A percentile compares a stretch with the other conserved stretches of the same genome.
phyloP scores from a whole-genome alignment of 495 filamentous ascomycete species.

The Echria macrotheca region DNA sequence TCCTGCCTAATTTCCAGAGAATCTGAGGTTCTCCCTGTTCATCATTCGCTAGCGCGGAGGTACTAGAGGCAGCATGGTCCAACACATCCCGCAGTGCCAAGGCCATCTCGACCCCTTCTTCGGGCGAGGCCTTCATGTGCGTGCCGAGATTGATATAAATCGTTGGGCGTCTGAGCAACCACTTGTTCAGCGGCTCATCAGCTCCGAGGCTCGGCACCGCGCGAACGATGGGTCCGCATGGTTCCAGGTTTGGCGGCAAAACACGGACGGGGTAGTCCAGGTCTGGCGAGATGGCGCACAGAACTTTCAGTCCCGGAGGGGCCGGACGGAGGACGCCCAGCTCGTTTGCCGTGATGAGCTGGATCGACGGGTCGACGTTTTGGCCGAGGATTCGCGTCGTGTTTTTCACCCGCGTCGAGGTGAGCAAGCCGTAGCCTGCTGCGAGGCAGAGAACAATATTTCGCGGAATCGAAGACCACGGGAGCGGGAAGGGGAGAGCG shows the following conservation, averaged over 20 bases:
- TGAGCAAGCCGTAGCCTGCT: too few relatives aligned
- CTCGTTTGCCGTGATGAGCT: too few relatives aligned
- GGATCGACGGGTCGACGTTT: too few relatives aligned
- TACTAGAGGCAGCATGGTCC: background rate
- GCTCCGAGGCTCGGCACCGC: constrained; percentile 25
- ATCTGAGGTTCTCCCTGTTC: constrained; percentile 21
- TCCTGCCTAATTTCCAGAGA: constrained; percentile 35
- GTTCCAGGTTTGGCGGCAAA: too few relatives aligned
- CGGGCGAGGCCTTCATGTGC: constrained; percentile 1
- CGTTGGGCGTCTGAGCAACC: constrained; percentile 30
- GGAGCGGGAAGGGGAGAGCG: constrained; percentile 3
- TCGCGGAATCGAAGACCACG: background rate
- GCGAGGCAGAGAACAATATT: constrained; percentile 10
- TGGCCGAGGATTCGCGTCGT: too few relatives aligned
- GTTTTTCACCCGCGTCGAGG: too few relatives aligned
- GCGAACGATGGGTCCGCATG: constrained; percentile 47
- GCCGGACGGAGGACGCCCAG: too few relatives aligned
- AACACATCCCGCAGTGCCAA: constrained; percentile 25
- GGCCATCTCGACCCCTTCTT: constrained; percentile 24
- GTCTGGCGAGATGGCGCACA: too few relatives aligned
- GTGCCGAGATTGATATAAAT: constrained; percentile 37
- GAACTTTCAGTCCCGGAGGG: too few relatives aligned
- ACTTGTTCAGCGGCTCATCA: constrained; percentile 24
- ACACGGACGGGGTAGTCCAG: too few relatives aligned
- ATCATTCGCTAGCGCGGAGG: constrained; percentile 3